Percentiles rank a stretch among this genome's conserved stretches.
These are phyloP conservation scores for Gillenia trifoliata DNA, from an alignment of 306 rosid species.

Conservation along the genomic window DNA sequence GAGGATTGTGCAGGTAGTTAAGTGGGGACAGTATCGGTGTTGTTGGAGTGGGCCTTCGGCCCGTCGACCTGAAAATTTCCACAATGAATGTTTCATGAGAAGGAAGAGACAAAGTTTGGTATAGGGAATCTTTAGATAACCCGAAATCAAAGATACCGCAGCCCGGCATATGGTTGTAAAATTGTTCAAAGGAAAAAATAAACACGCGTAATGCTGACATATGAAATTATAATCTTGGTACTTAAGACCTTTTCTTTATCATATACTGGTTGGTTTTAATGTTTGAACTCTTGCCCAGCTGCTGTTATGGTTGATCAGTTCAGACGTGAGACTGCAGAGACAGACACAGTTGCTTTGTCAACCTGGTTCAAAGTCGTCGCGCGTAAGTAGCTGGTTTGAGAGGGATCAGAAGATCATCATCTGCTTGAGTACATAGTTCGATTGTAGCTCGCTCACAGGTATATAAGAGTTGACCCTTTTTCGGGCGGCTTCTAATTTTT, in stretches of 20 bases:
- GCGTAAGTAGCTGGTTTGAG: background rate
- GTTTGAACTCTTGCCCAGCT: background rate
- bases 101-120: constrained; percentile 48
- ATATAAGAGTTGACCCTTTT: background rate
- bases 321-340: constrained; percentile 1
- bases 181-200: background rate
- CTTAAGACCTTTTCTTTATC: background rate
- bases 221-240: background rate
- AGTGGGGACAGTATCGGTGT: no score
- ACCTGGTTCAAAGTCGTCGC: background rate
- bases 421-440: background rate
- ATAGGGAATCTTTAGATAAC: constrained; percentile 37
- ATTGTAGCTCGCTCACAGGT: background rate
- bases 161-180: constrained; percentile 11
- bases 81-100: constrained; percentile 18
- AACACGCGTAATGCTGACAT: background rate
- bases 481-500: constrained; percentile 14
- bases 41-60: no score
- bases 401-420: background rate
- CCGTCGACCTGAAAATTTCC: no score
- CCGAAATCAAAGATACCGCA: constrained; percentile 37
- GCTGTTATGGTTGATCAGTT: background rate
- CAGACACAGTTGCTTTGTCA: background rate
- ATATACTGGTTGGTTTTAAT: constrained; percentile 10
- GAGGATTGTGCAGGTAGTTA: no score